phyloP scores from a whole-genome alignment of 2,329 filamentous ascomycete genomes.

The Sporothrix humicola region DNA sequence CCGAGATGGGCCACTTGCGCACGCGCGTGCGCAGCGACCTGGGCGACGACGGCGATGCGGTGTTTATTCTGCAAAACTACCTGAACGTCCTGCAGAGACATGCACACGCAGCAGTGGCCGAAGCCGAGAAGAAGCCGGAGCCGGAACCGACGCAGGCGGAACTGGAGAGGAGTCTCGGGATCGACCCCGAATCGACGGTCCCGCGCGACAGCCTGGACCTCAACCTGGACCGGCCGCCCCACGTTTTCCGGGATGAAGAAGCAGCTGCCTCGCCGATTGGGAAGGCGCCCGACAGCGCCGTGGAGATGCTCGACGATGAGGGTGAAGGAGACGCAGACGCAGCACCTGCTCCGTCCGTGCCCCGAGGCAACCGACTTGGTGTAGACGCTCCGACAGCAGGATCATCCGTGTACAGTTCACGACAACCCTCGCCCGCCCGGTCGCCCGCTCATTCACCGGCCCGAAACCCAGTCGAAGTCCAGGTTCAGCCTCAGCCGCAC shows the following conservation, averaged over 20 bases:
- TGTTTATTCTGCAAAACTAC: conserved; percentile 70
- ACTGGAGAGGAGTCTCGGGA: no score
- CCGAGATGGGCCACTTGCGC: conserved; percentile 46
- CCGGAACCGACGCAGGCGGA: background rate
- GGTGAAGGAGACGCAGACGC: background rate
- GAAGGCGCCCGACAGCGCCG: conserved; percentile 50
- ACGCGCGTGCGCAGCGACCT: conserved; percentile 50
- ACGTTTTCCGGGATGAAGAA: background rate
- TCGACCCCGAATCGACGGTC: no score
- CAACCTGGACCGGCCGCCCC: background rate
- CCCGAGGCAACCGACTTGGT: background rate
- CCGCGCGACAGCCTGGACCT: conserved; percentile 5
- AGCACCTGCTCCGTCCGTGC: background rate
- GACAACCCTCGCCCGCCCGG: background rate
- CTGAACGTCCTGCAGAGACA: conserved; percentile 74
- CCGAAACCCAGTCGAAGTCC: background rate
- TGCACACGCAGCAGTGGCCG: conserved; percentile 41
- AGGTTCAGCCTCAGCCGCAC: no score
- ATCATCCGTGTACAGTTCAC: conserved; percentile 7
- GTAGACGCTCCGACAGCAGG: background rate
- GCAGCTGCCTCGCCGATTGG: conserved; percentile 43
- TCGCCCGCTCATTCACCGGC: background rate
- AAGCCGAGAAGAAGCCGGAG: background rate
- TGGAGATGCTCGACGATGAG: conserved; percentile 47
- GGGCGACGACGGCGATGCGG: conserved; percentile 66